Conservation (phyloP, 2,329 filamentous ascomycete species). For the Neonectria sp. region DNA sequence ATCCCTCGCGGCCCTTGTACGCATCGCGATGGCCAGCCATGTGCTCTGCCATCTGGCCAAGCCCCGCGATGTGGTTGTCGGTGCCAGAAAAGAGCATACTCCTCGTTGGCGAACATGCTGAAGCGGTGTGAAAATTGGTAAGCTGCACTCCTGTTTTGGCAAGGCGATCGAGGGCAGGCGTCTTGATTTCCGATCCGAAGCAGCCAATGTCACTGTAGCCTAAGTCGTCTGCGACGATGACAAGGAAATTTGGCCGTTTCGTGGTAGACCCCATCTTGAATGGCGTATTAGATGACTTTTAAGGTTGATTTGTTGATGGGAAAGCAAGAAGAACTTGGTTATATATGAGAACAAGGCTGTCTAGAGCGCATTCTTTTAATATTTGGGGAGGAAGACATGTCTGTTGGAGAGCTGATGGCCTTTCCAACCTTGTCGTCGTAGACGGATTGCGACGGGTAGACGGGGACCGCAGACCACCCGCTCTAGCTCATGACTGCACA, state of each 20-base stretch:
- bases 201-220: conserved; percentile 46
- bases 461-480: not conserved
- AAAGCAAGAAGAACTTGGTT: not conserved
- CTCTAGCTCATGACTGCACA: not conserved
- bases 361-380: too few species aligned
- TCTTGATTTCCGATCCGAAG: conserved; percentile 71
- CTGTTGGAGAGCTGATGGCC: too few species aligned
- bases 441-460: not conserved
- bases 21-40: conserved; percentile 14
- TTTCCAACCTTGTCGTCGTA: too few species aligned
- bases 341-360: not conserved
- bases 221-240: conserved; percentile 49
- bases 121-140: conserved; percentile 72
- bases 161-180: conserved; percentile 68
- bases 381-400: too few species aligned
- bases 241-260: conserved; percentile 45
- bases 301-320: too few species aligned
- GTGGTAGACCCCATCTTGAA: not conserved
- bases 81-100: conserved; percentile 74
- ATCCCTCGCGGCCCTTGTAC: conserved; percentile 38
- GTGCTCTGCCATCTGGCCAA: conserved; percentile 68
- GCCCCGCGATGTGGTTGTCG: conserved; percentile 68
- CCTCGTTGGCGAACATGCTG: conserved; percentile 71
- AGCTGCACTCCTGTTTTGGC: conserved; percentile 64
- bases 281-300: too few species aligned